Percentiles rank a stretch among this genome's conserved stretches.
Evolutionary conservation across 352 stramenopile genomes (phyloP).

Genomic region (Phytophthora colocasiae): DNA sequence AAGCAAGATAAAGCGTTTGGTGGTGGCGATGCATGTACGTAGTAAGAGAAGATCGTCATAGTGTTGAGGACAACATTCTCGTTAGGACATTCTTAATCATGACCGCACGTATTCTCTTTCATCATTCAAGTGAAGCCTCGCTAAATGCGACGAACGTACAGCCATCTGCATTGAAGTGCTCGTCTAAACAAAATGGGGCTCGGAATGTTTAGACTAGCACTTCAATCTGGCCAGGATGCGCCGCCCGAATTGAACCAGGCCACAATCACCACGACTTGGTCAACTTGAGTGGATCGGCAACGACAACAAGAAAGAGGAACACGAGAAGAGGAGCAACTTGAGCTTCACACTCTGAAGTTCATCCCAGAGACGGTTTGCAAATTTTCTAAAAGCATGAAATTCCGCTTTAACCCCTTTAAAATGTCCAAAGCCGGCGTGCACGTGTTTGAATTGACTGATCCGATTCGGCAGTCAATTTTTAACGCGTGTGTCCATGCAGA

Average conservation of each 20-base stretch:
- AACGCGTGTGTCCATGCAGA: conserved; percentile 7
- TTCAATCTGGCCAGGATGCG: conserved; percentile 27
- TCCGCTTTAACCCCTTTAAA: no score
- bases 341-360: no score
- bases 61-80: no score
- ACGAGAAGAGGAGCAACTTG: conserved; percentile 1
- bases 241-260: conserved; percentile 12
- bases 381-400: neutral
- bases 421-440: no score
- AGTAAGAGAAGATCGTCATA: no score
- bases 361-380: neutral
- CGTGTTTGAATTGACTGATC: conserved; percentile 3
- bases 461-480: neutral
- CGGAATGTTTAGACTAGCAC: conserved; percentile 29
- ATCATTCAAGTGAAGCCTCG: neutral
- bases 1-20: no score
- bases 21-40: no score
- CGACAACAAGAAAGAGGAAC: conserved; percentile 3
- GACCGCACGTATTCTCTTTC: neutral
- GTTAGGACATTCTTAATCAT: no score
- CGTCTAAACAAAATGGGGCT: conserved; percentile 29
- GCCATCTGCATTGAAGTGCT: conserved; percentile 31
- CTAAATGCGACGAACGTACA: conserved; percentile 2
- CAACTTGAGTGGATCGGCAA: neutral
- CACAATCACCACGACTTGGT: conserved; percentile 19